phyloP scores from a whole-genome alignment of 306 rosid genomes.

The Vigna radiata region DNA sequence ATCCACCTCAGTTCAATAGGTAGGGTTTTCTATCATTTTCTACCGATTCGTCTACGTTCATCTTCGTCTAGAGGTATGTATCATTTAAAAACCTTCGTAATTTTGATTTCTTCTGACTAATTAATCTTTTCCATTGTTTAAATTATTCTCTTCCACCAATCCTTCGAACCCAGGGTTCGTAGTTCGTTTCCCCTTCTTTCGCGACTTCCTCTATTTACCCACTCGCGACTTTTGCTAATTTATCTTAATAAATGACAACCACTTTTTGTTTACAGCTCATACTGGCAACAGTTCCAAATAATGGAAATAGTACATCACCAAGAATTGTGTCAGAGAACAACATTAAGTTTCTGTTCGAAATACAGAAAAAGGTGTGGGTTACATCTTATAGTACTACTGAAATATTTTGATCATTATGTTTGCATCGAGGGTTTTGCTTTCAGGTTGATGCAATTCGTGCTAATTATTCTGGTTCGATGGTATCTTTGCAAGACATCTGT shows the following conservation, averaged over 20 bases:
- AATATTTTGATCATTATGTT: conserved; percentile 40
- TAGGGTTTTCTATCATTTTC: too few relatives aligned
- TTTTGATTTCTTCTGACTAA: too few relatives aligned
- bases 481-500: conserved; percentile 90
- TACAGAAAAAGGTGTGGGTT: conserved; percentile 79
- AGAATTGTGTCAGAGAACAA: conserved; percentile 84
- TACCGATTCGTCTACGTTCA: too few relatives aligned
- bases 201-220: too few relatives aligned
- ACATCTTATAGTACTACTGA: conserved; percentile 37
- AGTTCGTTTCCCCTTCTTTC: too few relatives aligned
- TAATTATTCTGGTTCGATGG: conserved; percentile 70
- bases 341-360: conserved; percentile 82
- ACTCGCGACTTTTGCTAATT: conserved; percentile 5
- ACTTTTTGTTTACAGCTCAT: conserved; percentile 62
- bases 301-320: conserved; percentile 63
- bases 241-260: conserved; percentile 33
- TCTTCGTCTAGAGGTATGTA: too few relatives aligned
- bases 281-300: conserved; percentile 79
- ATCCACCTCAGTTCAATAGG: too few relatives aligned
- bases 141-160: too few relatives aligned
- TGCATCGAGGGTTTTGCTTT: conserved; percentile 44
- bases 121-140: too few relatives aligned
- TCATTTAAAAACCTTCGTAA: too few relatives aligned
- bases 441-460: conserved; percentile 87
- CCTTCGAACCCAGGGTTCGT: too few relatives aligned